A percentile compares a stretch with the other conserved stretches of the same genome.
Conservation (phyloP, 768 basidiomycete genomes). For the Megacollybia marginata region DNA sequence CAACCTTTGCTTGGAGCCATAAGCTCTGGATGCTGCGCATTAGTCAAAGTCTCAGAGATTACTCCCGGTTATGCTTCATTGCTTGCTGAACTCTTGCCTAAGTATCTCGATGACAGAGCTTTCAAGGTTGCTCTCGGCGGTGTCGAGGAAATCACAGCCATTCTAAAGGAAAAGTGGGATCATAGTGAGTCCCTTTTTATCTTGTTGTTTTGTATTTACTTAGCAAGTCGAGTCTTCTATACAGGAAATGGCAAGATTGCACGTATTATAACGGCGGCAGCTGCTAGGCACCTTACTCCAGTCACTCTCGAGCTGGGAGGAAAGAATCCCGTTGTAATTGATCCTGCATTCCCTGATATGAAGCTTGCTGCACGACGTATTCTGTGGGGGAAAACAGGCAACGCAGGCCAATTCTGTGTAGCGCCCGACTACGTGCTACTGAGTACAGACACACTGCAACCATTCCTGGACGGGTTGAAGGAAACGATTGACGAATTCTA, state of each 20-base stretch:
- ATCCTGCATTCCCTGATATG: slow-evolving; percentile 55
- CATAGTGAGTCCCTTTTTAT: slow-evolving; percentile 19
- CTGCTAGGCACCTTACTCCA: slow-evolving; percentile 47
- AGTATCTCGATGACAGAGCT: slow-evolving; percentile 44
- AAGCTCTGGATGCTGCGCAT: slow-evolving; percentile 62
- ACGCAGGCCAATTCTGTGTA: slow-evolving; percentile 73
- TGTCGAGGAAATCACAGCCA: slow-evolving; percentile 45
- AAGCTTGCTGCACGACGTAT: slow-evolving; percentile 61
- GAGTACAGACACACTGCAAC: slow-evolving; percentile 26
- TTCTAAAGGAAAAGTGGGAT: slow-evolving; percentile 39
- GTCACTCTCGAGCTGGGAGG: slow-evolving; percentile 50
- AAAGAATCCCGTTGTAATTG: slow-evolving; percentile 71
- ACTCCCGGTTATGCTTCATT: slow-evolving; percentile 40
- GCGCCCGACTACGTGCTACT: slow-evolving; percentile 54
- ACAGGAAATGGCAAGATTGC: slow-evolving; percentile 40
- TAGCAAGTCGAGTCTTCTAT: slow-evolving; percentile 26
- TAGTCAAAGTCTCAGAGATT: slow-evolving; percentile 64
- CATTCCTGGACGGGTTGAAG: slow-evolving; percentile 36
- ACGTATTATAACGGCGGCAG: slow-evolving; percentile 42
- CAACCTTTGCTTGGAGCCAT: slow-evolving; percentile 66
- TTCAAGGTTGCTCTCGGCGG: slow-evolving; percentile 54
- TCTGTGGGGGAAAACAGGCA: slow-evolving; percentile 73
- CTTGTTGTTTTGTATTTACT: neutral
- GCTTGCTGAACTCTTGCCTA: slow-evolving; percentile 46
- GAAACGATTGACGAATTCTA: slow-evolving; percentile 19